These are phyloP conservation scores for Tolypocladium tropicale DNA, from an alignment of 2,329 filamentous ascomycete species.

Conservation along the genomic window DNA sequence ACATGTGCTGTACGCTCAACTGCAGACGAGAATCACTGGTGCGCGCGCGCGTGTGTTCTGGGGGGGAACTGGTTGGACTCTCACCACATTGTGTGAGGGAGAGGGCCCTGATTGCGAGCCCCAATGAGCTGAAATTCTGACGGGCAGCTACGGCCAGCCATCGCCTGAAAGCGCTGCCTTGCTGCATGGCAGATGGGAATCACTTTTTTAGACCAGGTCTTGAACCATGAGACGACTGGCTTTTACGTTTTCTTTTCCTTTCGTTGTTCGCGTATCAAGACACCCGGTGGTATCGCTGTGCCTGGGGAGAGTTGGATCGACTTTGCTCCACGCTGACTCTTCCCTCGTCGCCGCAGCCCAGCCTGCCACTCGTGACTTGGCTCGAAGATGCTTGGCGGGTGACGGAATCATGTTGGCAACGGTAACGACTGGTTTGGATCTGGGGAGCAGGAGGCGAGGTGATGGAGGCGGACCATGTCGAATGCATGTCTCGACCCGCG, in stretches of 20 bases:
- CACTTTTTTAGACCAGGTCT: slow-evolving; percentile 37
- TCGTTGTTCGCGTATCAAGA: slow-evolving; percentile 17
- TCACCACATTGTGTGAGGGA: slow-evolving; percentile 15
- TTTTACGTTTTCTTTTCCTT: slow-evolving; percentile 30
- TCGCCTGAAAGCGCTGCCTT: slow-evolving; percentile 16
- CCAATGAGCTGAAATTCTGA: slow-evolving; percentile 11
- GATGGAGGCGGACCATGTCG: background rate
- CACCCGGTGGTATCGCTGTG: slow-evolving; percentile 14
- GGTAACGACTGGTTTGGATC: slow-evolving; percentile 1
- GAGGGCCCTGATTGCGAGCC: slow-evolving; percentile 17
- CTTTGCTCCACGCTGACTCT: slow-evolving; percentile 7
- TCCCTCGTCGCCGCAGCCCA: slow-evolving; percentile 5
- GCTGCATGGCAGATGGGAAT: slow-evolving; percentile 26
- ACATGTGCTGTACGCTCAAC: slow-evolving; percentile 5
- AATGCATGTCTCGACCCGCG: background rate
- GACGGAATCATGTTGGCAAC: background rate
- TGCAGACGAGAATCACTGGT: slow-evolving; percentile 14
- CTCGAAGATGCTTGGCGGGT: background rate
- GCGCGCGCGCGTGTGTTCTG: slow-evolving; percentile 17
- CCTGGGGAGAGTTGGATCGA: slow-evolving; percentile 13
- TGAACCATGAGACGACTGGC: slow-evolving; percentile 40
- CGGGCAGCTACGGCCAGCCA: slow-evolving; percentile 14
- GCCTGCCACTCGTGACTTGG: slow-evolving; percentile 2
- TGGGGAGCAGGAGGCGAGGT: background rate
- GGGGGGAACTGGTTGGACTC: slow-evolving; percentile 14